These are phyloP conservation scores for Fusarium newnesense DNA, from an alignment of 2,329 filamentous ascomycete species.

Conservation along the genomic window DNA sequence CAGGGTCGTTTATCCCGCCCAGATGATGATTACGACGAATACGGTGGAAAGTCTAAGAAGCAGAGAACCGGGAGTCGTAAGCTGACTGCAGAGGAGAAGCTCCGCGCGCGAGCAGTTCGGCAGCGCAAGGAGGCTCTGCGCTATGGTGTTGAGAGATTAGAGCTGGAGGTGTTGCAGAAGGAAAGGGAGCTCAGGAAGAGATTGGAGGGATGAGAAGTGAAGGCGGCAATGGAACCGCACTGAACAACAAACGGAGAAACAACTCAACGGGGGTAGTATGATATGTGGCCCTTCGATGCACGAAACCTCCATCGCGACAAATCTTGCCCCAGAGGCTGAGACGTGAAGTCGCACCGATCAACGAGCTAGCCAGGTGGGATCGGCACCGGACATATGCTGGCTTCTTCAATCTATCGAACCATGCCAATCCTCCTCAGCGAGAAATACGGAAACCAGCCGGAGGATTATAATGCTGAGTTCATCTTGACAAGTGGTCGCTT, in stretches of 20 bases:
- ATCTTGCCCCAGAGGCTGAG: not conserved
- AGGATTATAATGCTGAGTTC: not conserved
- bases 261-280: not conserved
- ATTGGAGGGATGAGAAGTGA: constrained; percentile 51
- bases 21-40: constrained; percentile 31
- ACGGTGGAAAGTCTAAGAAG: constrained; percentile 35
- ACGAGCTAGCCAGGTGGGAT: constrained; percentile 27
- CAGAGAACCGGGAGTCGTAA: constrained; percentile 40
- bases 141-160: constrained; percentile 86
- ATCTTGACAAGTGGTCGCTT: not conserved
- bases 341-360: constrained; percentile 17
- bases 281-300: not conserved
- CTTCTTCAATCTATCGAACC: constrained; percentile 6
- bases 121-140: constrained; percentile 87
- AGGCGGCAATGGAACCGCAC: not conserved
- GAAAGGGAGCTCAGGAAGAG: constrained; percentile 67
- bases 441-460: not conserved
- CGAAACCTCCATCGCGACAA: not conserved
- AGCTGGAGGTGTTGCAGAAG: constrained; percentile 85
- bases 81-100: constrained; percentile 64
- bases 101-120: constrained; percentile 69
- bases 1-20: constrained; percentile 69
- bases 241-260: not conserved
- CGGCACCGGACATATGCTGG: constrained; percentile 19
- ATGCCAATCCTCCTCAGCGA: constrained; percentile 24